Conservation (phyloP, 805 yeast genomes). For the Ogataea wickerhamii region DNA sequence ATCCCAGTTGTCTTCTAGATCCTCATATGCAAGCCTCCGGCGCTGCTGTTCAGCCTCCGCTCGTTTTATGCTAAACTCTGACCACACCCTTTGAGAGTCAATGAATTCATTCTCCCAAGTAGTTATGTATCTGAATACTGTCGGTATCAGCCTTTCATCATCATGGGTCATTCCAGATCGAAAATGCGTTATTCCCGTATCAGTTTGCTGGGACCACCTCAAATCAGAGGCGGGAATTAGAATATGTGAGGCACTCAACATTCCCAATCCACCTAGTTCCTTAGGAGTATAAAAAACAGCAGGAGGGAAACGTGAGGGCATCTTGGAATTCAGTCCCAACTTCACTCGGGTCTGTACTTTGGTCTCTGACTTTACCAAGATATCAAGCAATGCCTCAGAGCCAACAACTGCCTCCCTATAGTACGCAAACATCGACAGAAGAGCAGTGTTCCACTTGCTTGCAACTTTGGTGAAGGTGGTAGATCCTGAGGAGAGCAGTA, state of each 20-base stretch:
- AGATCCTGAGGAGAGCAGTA: slow-evolving; percentile 92
- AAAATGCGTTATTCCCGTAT: slow-evolving; percentile 91
- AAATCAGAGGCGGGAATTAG: slow-evolving; percentile 91
- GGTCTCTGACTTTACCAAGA: slow-evolving; percentile 86
- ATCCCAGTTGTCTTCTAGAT: slow-evolving; percentile 92
- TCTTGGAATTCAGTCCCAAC: slow-evolving; percentile 91
- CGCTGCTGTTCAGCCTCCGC: slow-evolving; percentile 83
- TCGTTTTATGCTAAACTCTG: slow-evolving; percentile 88
- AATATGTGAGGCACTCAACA: slow-evolving; percentile 96
- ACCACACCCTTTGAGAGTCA: slow-evolving; percentile 97
- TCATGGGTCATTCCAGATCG: slow-evolving; percentile 87
- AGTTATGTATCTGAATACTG: slow-evolving; percentile 85
- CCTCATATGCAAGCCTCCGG: slow-evolving; percentile 85
- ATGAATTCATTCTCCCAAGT: slow-evolving; percentile 96
- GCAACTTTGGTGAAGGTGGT: slow-evolving; percentile 93
- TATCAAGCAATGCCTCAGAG: slow-evolving; percentile 73
- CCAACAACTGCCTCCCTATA: slow-evolving; percentile 90
- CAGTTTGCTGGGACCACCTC: slow-evolving; percentile 89
- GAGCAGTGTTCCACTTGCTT: slow-evolving; percentile 92
- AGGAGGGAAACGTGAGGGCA: slow-evolving; percentile 99
- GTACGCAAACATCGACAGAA: slow-evolving; percentile 81
- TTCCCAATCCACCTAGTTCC: slow-evolving; percentile 95
- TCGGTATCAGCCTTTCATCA: slow-evolving; percentile 82
- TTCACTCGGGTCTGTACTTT: slow-evolving; percentile 91
- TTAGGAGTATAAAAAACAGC: slow-evolving; percentile 98